Base-by-base conservation (phyloP, 2,329 filamentous ascomycete species). In the Macrophomina phaseolina region DNA sequence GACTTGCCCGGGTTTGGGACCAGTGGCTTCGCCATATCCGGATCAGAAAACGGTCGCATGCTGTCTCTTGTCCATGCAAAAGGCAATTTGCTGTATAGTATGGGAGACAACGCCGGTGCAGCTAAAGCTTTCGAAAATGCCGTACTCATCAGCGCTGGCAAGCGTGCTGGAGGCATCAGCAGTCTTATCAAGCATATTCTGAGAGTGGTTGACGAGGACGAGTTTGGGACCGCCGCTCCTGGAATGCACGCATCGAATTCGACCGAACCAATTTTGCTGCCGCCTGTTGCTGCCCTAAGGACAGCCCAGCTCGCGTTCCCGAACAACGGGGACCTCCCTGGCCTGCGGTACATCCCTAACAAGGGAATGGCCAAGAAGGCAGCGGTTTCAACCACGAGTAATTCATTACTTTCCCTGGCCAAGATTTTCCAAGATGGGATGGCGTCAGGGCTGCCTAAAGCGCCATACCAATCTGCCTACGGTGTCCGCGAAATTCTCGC, bases 381-480 rank as follows among this genome's bases (percentile, higher is more conserved):
- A 6, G 94, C 93, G 2, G 86, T 97, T 30, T 93, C 94, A 12
- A 98, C 94, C 0, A 97, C 94, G 0, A 98, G 95, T 78, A 99
- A 99, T 76, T 96, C 94, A 0, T 83, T 99, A 18, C 84, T 99
- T 1, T 99, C 95, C 0, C 82, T 99, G 48, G 95, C 95, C 28
- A 99, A 99, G 79, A 99, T 99, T 42, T 97, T 97, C 70, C 95
- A 99, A 78, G 95, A 99, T 80, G 90, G 92, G 36, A 94, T 97
- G 88, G 93, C 94, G 2, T 70, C 74, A 3, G 81, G 81, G 46
- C 48, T 51, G 12, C 55, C 65, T 5, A 66, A 66, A 34, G 51
- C 65, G 28, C 81, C 86, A 11, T 81, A 87, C 28, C 86, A 86
- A 67, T 87, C 89, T 66, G 86, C 89, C 2, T 89, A 90, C 52